Evolutionary conservation across 768 basidiomycete species (phyloP), one percentile per base, ranked within the genome.

Genomic region (Mycena amicta): DNA sequence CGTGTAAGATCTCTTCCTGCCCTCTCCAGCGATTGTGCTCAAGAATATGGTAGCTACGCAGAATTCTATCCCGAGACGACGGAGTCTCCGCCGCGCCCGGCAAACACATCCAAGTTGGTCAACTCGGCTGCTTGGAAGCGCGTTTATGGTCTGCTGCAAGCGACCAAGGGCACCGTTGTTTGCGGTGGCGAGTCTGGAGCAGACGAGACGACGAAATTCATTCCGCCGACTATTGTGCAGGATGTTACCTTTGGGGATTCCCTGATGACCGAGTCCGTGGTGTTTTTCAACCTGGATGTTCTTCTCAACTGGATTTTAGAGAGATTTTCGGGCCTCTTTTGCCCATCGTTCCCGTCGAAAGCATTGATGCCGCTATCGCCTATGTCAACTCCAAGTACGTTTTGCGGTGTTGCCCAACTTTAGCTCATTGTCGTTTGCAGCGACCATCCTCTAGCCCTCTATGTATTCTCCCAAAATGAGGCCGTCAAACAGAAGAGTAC

Each of bases 241-340:
- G 80, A 88, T 58, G 85, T 93, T 2, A 70, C 75, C 31, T 66
- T 60, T 0, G 83, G 83, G 53, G 93, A 95, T 71, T 80, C 87
- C 0, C 71, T 93, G 60, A 90, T 95, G 89, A 77, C 79, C 67
- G 87, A 90, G 90, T 89, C 64, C 50, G 87, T 77, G 2, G 25
- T 57, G 2, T 18, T 45, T 52, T 6, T 22, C 15, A 57, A 40
- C 39, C 40, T 4, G 52, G 51, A 61, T 3, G 27, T 22, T 41
- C 37, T 57, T 41, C 33, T 30, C 50, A 28, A 41, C n/a, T 6
- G 15, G 3, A 4, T 45, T 41, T 0, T 61, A 92, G 91, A 59
- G 93, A 95, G 66, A 79, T 94, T 41, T 94, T 95, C 64, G 93
- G 92, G 0, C 93, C 93, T 6, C 63, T 95, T 11, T 74, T 95